Evolutionary conservation across 495 filamentous ascomycete species (phyloP), one percentile per base, ranked within the genome.

Genomic region (Talaromyces stipitatus): DNA sequence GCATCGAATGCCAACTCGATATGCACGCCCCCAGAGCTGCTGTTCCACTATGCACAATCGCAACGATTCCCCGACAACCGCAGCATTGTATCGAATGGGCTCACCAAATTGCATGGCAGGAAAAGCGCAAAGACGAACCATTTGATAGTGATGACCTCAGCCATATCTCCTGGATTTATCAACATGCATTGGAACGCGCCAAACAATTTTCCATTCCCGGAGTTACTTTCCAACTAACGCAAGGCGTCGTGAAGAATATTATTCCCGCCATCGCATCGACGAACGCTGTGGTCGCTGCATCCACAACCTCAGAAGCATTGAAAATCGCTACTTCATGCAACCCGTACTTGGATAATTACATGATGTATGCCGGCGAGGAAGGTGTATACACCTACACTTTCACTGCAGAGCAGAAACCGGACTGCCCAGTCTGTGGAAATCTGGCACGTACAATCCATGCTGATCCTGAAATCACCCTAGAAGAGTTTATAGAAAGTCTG

Each of bases 61-160:
- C 95, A 27, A 92, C 90, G 33, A 97, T 99, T 60, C 95, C 95
- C 3, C 88, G 95, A 16, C 95, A 99, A 66, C 95, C 95, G 23
- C 89, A 96, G 66, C 95, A 99, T 69, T 99, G 95, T 68, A 92
- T 99, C 70, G 95, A 99, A 70, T 99, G 95, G 95, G 95, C 95
- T 14, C 91, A 96, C 66, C 90, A 97, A 69, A 87, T 90, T 45
- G 85, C 84, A 28, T 90, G 87, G 87, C 80, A 82, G 56, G 77
- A 78, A 41, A 69, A 80, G 28, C 75, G 73, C 14, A 80, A 74
- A 66, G 78, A 78, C 41, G 79, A 82, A 36, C 75, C 80, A 11
- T 85, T 99, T 56, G 95, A 99, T 69, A 97, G 89, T 57, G 95
- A 99, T 69, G 88, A 99, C 63, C 89, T 95, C 54, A 92, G 94